Evolutionary conservation across 305 asterid genomes (phyloP), one percentile per base, ranked within the genome.

Genomic region (Plantago coronopus): DNA sequence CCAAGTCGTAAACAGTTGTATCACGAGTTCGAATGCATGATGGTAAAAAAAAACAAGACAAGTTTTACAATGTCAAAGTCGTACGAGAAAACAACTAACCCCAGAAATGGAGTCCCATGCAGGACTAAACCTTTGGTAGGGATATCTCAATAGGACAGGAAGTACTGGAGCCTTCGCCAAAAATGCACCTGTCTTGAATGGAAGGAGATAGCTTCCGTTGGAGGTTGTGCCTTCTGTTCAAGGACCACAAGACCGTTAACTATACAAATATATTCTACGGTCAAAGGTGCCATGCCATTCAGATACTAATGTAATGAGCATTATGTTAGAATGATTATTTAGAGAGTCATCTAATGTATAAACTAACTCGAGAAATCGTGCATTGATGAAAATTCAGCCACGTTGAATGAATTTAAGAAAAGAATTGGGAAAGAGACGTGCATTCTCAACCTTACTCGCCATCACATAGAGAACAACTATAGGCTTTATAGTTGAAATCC

Each of bases 21-120:
- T 34, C 1, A 34, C 42, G 9, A 34, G 14, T 12, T 10, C 3
- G 50, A 64, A 47, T 25, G 23, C 48, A 9, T 18, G 54, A 40
- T 54, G 4, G 59, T 37, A 16, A 1, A 23, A 53, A 25, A 34
- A 10, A 34, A 7, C 9, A 2, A 34, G 12, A 34, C 42, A 34
- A 34, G 8, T 29, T 2, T 34, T 7, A 34, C 14, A 34, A 5
- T 34, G 16, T 8, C 43, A 29, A 29, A 13, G 19, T 48, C 21
- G 44, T 16, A 17, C 48, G 44, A 49, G 16, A 25, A 34, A 72
- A 55, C 45, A 72, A 76, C 96, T 78, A 64, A 91, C 98, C 72
- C 96, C 98, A 37, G 98, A 79, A 64, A 91, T 86, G n/a, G 98
- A 73, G 73, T 91, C 98, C 96, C 96, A 88, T 45, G 98, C 95